Evolutionary conservation across 768 basidiomycete genomes (phyloP).

Genomic region (Trametes meyenii): DNA sequence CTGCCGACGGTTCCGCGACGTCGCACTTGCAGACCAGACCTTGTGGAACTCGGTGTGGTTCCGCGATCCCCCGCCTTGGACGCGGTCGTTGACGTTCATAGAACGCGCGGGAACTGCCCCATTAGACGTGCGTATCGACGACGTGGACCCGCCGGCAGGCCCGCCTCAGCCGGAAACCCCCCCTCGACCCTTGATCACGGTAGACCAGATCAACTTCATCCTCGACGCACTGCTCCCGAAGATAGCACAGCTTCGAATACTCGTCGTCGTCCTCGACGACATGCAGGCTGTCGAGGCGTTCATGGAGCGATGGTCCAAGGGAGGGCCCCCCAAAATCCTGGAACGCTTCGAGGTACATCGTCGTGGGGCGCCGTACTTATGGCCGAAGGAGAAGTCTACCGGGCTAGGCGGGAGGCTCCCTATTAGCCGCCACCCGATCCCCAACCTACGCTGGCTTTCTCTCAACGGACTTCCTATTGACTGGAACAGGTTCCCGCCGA

Average conservation of each 20-base stretch:
- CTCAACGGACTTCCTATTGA: constrained; percentile 64
- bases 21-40: constrained; percentile 29
- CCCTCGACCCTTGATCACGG: constrained; percentile 37
- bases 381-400: constrained; percentile 6
- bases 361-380: constrained; percentile 31
- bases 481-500: constrained; percentile 51
- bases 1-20: constrained; percentile 42
- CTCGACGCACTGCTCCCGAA: constrained; percentile 54
- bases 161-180: neutral
- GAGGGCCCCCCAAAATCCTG: constrained; percentile 34
- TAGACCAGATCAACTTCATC: constrained; percentile 48
- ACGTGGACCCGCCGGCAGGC: constrained; percentile 31
- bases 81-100: constrained; percentile 58
- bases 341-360: constrained; percentile 71
- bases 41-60: constrained; percentile 63
- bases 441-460: constrained; percentile 51
- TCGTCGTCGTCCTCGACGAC: constrained; percentile 58
- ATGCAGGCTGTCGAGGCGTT: constrained; percentile 61
- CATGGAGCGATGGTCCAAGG: constrained; percentile 14
- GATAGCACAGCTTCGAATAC: constrained; percentile 57
- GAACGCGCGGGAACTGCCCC: constrained; percentile 56
- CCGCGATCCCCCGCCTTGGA: constrained; percentile 50
- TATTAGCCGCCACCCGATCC: constrained; percentile 53
- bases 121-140: constrained; percentile 66
- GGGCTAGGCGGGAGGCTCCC: constrained; percentile 37